Conservation (phyloP, 208 protist species). For the Herpetomonas muscarum region DNA sequence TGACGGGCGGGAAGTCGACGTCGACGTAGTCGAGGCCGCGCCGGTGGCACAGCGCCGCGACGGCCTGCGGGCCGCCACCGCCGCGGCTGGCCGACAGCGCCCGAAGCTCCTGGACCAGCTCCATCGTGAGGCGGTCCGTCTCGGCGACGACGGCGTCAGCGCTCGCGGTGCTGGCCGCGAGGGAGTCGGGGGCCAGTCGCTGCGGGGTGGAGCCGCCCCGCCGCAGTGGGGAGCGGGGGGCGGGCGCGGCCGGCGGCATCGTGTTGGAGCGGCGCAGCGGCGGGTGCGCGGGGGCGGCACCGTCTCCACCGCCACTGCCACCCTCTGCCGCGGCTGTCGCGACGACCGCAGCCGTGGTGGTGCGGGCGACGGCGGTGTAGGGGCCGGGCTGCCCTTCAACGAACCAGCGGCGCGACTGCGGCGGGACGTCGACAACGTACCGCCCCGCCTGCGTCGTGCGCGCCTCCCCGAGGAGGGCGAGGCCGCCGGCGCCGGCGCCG, state of each 20-base stretch:
- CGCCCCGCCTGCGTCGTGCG: neutral
- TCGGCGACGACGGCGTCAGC: slow-evolving; percentile 19
- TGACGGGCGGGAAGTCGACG: slow-evolving; percentile 37
- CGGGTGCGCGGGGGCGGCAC: neutral
- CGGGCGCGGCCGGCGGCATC: neutral
- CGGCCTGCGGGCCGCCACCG: slow-evolving; percentile 4
- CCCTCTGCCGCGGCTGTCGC: neutral
- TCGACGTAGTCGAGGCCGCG: slow-evolving; percentile 55
- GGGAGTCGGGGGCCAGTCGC: neutral
- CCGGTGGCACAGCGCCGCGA: slow-evolving; percentile 35
- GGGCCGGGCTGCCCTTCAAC: neutral
- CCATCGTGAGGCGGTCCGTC: slow-evolving; percentile 21
- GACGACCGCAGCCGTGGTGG: no score
- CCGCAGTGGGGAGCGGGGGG: neutral
- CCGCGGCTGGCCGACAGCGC: slow-evolving; percentile 15
- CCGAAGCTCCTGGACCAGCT: slow-evolving; percentile 16
- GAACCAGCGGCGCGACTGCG: neutral
- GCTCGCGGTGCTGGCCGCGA: neutral
- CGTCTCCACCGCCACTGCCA: neutral
- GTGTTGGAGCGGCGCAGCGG: neutral
- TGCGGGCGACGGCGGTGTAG: neutral
- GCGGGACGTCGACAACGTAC: neutral
- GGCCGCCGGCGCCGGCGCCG: neutral
- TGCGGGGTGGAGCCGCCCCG: neutral
- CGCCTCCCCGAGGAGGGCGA: neutral